These are phyloP conservation scores for Lentinula guzmanii DNA, from an alignment of 768 basidiomycete species.

Conservation along the genomic window DNA sequence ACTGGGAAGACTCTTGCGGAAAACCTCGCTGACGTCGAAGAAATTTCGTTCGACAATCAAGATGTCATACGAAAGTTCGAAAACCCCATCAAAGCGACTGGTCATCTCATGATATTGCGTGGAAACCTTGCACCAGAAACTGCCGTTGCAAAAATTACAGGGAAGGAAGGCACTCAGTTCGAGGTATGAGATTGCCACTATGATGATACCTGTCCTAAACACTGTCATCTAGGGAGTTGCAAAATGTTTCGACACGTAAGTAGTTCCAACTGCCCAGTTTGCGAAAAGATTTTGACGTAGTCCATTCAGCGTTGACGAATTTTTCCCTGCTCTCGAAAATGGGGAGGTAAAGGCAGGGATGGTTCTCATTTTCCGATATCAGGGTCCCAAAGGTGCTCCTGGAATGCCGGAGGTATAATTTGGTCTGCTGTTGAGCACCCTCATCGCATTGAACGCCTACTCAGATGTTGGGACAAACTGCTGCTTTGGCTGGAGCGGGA, in stretches of 20 bases:
- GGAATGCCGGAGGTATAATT: constrained; percentile 76
- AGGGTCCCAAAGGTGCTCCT: constrained; percentile 87
- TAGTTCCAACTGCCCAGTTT: neutral
- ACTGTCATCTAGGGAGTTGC: constrained; percentile 44
- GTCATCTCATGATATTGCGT: constrained; percentile 81
- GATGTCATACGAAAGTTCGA: constrained; percentile 68
- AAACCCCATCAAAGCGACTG: constrained; percentile 81
- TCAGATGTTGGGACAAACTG: constrained; percentile 47
- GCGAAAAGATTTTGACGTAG: neutral
- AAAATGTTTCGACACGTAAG: constrained; percentile 70
- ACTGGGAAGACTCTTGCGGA: constrained; percentile 88
- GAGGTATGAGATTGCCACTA: constrained; percentile 40
- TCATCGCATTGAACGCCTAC: neutral
- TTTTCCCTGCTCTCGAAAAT: constrained; percentile 67
- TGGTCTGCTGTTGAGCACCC: neutral
- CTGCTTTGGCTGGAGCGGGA: constrained; percentile 80
- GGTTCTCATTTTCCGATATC: constrained; percentile 80
- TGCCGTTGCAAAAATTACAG: constrained; percentile 90
- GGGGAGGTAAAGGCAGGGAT: constrained; percentile 74
- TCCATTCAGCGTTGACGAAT: constrained; percentile 47
- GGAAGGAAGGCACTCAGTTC: constrained; percentile 84
- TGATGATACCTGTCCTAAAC: neutral
- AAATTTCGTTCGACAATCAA: constrained; percentile 64
- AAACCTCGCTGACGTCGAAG: constrained; percentile 74
- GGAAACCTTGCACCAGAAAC: constrained; percentile 87